phyloP scores from a whole-genome alignment of 108 stramenopile species.

The Cyclostephanos invisitatus region DNA sequence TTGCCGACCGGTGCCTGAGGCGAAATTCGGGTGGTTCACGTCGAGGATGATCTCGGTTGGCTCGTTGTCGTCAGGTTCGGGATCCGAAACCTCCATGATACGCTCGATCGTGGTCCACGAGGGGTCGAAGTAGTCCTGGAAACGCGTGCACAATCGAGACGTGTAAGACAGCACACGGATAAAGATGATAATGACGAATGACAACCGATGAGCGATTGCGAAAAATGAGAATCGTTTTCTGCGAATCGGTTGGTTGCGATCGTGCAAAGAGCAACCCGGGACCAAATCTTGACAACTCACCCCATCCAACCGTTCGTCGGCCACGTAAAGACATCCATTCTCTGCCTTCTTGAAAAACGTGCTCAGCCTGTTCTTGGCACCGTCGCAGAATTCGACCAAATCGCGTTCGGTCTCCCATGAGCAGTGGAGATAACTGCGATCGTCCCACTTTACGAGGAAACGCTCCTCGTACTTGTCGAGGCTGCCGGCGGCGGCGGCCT shows the following conservation, averaged over 20 bases:
- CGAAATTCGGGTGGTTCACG: conserved; percentile 60
- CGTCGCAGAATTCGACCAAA: conserved; percentile 70
- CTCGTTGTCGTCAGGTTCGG: conserved; percentile 23
- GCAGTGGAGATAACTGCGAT: conserved; percentile 73
- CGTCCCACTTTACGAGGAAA: conserved; percentile 86
- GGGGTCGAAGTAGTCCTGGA: conserved; percentile 84
- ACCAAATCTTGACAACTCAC: conserved; percentile 22
- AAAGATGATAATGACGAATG: no score
- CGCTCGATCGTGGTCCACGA: conserved; percentile 78
- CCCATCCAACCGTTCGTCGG: conserved; percentile 88
- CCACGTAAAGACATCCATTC: conserved; percentile 65
- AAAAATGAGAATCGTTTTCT: no score
- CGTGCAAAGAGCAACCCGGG: no score
- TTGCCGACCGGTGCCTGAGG: conserved; percentile 71
- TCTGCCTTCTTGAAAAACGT: conserved; percentile 77
- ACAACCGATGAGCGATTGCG: no score
- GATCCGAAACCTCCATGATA: conserved; percentile 60
- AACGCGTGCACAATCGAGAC: neutral
- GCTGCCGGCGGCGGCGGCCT: conserved; percentile 8
- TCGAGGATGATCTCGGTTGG: conserved; percentile 72
- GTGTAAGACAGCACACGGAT: neutral
- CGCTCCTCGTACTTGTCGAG: conserved; percentile 67
- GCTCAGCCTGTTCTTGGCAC: conserved; percentile 63
- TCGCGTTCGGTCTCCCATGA: conserved; percentile 87
- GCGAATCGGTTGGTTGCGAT: no score